A percentile compares a stretch with the other conserved stretches of the same genome.
Evolutionary conservation across 768 basidiomycete genomes (phyloP).

Genomic region (Lenzites betulinus): DNA sequence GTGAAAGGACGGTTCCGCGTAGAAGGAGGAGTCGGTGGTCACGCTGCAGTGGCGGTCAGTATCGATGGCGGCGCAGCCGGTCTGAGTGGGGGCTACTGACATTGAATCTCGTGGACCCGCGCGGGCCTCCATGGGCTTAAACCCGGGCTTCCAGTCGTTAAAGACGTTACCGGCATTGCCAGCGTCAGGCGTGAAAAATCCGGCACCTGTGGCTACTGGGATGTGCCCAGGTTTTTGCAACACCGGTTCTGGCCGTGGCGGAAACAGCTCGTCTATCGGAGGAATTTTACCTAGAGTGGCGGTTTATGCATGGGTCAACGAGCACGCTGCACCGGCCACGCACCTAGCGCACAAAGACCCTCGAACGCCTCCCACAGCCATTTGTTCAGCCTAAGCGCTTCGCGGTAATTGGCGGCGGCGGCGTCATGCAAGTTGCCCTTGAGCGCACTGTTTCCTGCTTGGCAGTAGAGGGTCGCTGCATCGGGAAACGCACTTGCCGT

Average conservation of each 20-base stretch:
- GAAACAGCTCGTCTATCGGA: constrained; percentile 73
- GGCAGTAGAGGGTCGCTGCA: constrained; percentile 73
- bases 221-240: constrained; percentile 52
- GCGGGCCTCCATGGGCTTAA: constrained; percentile 59
- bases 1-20: constrained; percentile 62
- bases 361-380: constrained; percentile 94
- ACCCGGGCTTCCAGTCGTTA: constrained; percentile 57
- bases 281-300: constrained; percentile 59
- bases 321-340: background rate
- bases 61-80: background rate
- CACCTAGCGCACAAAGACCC: constrained; percentile 80
- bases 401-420: constrained; percentile 69
- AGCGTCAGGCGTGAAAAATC: constrained; percentile 77
- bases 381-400: constrained; percentile 72
- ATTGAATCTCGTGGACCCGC: constrained; percentile 60
- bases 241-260: constrained; percentile 58
- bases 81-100: constrained; percentile 41
- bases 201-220: constrained; percentile 63
- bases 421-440: constrained; percentile 78
- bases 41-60: constrained; percentile 38
- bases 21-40: constrained; percentile 57
- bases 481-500: constrained; percentile 64
- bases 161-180: constrained; percentile 58
- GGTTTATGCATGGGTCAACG: constrained; percentile 10
- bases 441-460: constrained; percentile 72